A percentile compares a stretch with the other conserved stretches of the same genome.
Evolutionary conservation across 805 yeast genomes (phyloP).

Genomic region (Starmera dryadoides): DNA sequence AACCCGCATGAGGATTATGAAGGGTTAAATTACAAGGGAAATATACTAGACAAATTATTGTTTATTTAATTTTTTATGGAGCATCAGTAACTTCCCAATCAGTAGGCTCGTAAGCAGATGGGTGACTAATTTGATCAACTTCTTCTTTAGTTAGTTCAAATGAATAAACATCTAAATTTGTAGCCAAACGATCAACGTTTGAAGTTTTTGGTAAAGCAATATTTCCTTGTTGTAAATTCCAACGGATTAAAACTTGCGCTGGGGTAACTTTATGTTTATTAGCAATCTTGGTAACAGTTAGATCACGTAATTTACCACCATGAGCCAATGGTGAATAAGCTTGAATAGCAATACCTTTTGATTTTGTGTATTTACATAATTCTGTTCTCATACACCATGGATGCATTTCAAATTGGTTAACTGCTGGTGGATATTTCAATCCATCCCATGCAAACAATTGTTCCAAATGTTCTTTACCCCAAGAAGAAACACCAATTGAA

Average conservation of each 20-base stretch:
- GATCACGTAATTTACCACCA: constrained; percentile 39
- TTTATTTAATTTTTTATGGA: neutral
- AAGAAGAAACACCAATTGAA: constrained; percentile 76
- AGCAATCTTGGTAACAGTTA: constrained; percentile 35
- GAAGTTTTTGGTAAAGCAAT: constrained; percentile 47
- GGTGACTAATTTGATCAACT: constrained; percentile 36
- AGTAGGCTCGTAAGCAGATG: constrained; percentile 59
- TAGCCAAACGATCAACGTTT: constrained; percentile 25
- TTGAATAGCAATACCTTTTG: constrained; percentile 42
- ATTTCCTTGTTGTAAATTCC: constrained; percentile 54
- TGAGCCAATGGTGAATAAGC: constrained; percentile 65
- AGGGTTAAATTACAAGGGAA: too few species aligned
- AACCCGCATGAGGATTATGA: too few species aligned
- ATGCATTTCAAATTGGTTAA: constrained; percentile 62
- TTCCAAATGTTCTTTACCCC: constrained; percentile 54
- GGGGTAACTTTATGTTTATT: constrained; percentile 32
- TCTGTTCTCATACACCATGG: constrained; percentile 40
- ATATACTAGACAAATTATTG: too few species aligned
- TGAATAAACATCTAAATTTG: constrained; percentile 32
- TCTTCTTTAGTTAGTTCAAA: constrained; percentile 39
- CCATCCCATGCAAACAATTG: constrained; percentile 57
- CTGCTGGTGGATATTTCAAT: constrained; percentile 52
- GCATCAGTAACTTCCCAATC: constrained; percentile 47
- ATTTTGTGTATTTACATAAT: constrained; percentile 35
- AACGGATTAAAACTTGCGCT: constrained; percentile 47